Conservation (phyloP, 2,329 filamentous ascomycete species). For the Trichophyton simii region DNA sequence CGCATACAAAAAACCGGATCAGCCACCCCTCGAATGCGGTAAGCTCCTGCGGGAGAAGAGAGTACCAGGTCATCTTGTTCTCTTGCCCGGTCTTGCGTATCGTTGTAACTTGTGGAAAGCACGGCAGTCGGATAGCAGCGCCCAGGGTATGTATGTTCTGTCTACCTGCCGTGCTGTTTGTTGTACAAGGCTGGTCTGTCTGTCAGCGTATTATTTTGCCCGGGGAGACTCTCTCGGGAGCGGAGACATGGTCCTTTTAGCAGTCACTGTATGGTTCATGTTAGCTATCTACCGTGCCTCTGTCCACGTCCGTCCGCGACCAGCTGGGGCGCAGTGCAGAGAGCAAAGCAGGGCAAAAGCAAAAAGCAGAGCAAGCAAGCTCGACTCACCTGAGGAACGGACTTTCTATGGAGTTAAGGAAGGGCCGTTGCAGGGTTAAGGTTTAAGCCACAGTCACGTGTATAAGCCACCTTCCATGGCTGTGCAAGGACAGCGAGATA, state of each 20-base stretch:
- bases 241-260: not conserved
- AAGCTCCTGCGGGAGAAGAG: constrained; percentile 49
- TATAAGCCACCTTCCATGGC: not conserved
- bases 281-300: too few relatives aligned
- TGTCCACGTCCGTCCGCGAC: too few relatives aligned
- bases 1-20: constrained; percentile 48
- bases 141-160: not conserved
- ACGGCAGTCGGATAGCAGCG: not conserved
- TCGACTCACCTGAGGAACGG: not conserved
- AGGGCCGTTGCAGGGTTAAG: not conserved
- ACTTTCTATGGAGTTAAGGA: constrained; percentile 1
- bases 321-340: too few relatives aligned
- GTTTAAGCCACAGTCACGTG: not conserved
- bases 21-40: constrained; percentile 50
- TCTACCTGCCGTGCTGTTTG: too few relatives aligned
- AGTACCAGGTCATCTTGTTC: constrained; percentile 49
- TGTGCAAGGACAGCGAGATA: not conserved
- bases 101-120: not conserved
- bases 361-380: not conserved
- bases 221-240: not conserved
- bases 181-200: not conserved
- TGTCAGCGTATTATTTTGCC: not conserved
- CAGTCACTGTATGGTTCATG: too few relatives aligned
- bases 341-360: too few relatives aligned
- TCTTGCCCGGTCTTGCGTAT: not conserved